These are phyloP conservation scores for Cercospora brassicicola DNA, from an alignment of 2,329 filamentous ascomycete species.

Conservation along the genomic window DNA sequence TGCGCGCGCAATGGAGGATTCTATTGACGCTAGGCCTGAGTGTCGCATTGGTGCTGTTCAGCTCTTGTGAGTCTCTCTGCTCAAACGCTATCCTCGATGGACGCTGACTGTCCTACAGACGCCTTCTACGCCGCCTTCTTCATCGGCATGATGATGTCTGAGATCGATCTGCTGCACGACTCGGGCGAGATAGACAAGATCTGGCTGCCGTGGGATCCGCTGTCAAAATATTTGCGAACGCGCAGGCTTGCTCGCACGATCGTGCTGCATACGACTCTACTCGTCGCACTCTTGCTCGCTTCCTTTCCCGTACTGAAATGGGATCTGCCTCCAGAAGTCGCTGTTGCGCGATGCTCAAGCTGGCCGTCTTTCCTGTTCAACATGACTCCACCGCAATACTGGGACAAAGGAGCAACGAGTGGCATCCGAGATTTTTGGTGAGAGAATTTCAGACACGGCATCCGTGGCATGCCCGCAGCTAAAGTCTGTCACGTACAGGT, in stretches of 20 bases:
- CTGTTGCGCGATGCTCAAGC: constrained; percentile 9
- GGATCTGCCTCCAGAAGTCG: neutral
- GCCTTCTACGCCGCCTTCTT: constrained; percentile 61
- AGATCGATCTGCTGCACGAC: constrained; percentile 59
- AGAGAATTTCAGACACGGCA: neutral
- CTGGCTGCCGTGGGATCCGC: constrained; percentile 18
- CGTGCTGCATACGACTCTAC: constrained; percentile 19
- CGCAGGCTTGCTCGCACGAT: constrained; percentile 8
- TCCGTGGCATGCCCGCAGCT: neutral
- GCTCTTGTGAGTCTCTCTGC: constrained; percentile 4
- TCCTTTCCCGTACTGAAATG: constrained; percentile 5
- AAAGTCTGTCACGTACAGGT: constrained; percentile 36
- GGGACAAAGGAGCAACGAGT: neutral
- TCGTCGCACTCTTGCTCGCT: constrained; percentile 20
- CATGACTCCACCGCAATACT: constrained; percentile 9
- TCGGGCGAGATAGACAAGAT: constrained; percentile 18
- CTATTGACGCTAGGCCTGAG: constrained; percentile 19
- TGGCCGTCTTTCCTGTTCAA: constrained; percentile 15
- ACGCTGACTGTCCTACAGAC: constrained; percentile 42
- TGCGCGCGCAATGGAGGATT: constrained; percentile 17
- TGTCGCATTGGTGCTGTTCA: constrained; percentile 18
- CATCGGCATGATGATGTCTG: constrained; percentile 61
- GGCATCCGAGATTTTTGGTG: constrained; percentile 16
- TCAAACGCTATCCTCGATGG: too few species aligned
- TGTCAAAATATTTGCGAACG: constrained; percentile 6